Evolutionary conservation across 73 alveolate species (phyloP), one percentile per base, ranked within the genome.

Genomic region (Paramecium bursaria): DNA sequence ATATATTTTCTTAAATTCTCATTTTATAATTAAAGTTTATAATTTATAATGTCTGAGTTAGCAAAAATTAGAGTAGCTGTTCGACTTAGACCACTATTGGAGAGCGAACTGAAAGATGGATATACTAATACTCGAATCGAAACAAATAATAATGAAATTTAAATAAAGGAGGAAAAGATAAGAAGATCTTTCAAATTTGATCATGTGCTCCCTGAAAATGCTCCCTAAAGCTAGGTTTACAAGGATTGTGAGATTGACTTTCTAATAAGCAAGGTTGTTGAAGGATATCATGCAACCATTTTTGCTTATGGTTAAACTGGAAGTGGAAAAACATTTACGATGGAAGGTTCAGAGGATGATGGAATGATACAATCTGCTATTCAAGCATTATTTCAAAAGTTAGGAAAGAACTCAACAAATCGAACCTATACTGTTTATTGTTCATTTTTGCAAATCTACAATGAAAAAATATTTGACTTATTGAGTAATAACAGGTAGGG

Each of bases 231-330:
- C 3, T 86, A 87, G 46, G 90, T 95, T 35, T 95, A 90, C 67
- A 95, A 87, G 48, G 88, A 79, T 47, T 33, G 92, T 14, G 93
- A 87, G 14, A 90, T 91, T 3, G 90, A 86, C 60, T 93, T 92
- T 19, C 77, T 92, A 46, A 94, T 95, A 11, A 90, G 76, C 21
- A 87, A 91, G 19, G 91, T 90, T 11, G 67, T 94, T 42, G 95
- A 95, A 86, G 99, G 99, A 10, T 96, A 93, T 75, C 95, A 96
- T 76, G 96, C 96, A 23, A 96, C 99, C 15, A 80, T 96, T 1
- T 96, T 96, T 75, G 98, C 97, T 19, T 96, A 96, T 80, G 99
- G 99, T 9, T 94, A 96, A 67, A 96, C 99, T 19, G 99, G 99
- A 13, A 86, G 95, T 82, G 99, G 99, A 14, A 96, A 96, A 91